These are phyloP conservation scores for Taphrina deformans DNA, from an alignment of 1,139 yeast species.

Conservation along the genomic window DNA sequence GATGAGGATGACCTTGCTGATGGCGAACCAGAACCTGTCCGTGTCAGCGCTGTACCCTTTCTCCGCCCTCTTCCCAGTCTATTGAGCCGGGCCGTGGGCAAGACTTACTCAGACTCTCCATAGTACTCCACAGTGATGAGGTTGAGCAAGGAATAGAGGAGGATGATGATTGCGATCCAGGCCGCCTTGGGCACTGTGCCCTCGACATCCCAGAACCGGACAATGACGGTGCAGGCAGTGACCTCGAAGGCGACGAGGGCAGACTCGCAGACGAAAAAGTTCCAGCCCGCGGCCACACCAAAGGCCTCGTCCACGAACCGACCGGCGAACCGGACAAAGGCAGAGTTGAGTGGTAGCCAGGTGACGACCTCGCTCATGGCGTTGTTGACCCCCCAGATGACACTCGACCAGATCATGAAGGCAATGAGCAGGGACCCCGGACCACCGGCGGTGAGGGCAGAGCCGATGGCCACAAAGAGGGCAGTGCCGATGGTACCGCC, in stretches of 20 bases:
- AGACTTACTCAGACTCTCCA: slow-evolving; percentile 60
- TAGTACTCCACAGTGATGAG: slow-evolving; percentile 69
- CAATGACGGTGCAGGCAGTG: slow-evolving; percentile 76
- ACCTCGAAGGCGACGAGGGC: slow-evolving; percentile 80
- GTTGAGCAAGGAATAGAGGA: slow-evolving; percentile 44
- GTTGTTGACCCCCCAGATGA: slow-evolving; percentile 70
- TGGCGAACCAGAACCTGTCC: slow-evolving; percentile 72
- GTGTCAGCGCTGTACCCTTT: too few relatives aligned
- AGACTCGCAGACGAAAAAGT: slow-evolving; percentile 87
- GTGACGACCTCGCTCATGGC: slow-evolving; percentile 88
- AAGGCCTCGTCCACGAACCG: slow-evolving; percentile 42
- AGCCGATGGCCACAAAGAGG: slow-evolving; percentile 67
- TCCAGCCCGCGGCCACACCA: slow-evolving; percentile 83
- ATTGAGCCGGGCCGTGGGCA: too few relatives aligned
- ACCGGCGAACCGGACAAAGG: slow-evolving; percentile 52
- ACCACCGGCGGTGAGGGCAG: slow-evolving; percentile 74
- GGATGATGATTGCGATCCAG: slow-evolving; percentile 30
- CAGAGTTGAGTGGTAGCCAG: slow-evolving; percentile 75
- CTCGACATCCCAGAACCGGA: slow-evolving; percentile 61
- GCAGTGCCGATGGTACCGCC: slow-evolving; percentile 58
- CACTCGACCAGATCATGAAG: slow-evolving; percentile 62
- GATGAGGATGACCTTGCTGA: slow-evolving; percentile 66
- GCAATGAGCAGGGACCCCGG: slow-evolving; percentile 79
- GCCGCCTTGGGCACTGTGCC: slow-evolving; percentile 28
- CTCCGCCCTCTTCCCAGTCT: too few relatives aligned